Conservation (phyloP, 805 yeast species). For the Tetrapisispora phaffii region DNA sequence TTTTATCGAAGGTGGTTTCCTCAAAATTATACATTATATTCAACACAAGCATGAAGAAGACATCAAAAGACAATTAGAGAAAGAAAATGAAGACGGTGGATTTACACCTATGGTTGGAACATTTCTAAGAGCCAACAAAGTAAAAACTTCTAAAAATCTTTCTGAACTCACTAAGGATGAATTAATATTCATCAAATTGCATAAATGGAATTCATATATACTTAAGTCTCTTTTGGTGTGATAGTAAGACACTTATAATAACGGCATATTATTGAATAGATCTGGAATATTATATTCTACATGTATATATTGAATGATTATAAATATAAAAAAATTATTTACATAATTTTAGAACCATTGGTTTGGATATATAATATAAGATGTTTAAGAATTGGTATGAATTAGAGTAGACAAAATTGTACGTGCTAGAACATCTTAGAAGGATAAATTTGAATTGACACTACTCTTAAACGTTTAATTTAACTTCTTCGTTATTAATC, state of each 20-base stretch:
- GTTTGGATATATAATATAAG: not conserved
- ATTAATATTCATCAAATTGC: constrained; percentile 44
- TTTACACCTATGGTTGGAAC: constrained; percentile 25
- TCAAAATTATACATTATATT: constrained; percentile 34
- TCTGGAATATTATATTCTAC: not conserved
- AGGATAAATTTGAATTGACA: no score
- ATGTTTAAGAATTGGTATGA: not conserved
- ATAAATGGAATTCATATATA: constrained; percentile 49
- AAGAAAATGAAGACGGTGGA: constrained; percentile 34
- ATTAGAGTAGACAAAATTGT: no score
- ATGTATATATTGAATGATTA: not conserved
- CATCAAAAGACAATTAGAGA: constrained; percentile 20
- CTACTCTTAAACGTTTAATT: constrained; percentile 58
- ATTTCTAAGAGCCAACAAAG: constrained; percentile 46
- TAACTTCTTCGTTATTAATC: constrained; percentile 59
- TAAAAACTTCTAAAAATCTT: constrained; percentile 46
- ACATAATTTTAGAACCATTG: not conserved
- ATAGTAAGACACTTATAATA: not conserved
- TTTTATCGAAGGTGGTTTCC: constrained; percentile 34
- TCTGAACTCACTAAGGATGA: constrained; percentile 45
- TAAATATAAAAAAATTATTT: not conserved
- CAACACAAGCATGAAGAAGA: constrained; percentile 22
- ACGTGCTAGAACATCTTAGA: no score
- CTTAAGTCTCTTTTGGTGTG: not conserved
- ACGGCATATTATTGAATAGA: not conserved